Evolutionary conservation across 495 filamentous ascomycete genomes (phyloP).

Genomic region (Penicillium crystallinum): DNA sequence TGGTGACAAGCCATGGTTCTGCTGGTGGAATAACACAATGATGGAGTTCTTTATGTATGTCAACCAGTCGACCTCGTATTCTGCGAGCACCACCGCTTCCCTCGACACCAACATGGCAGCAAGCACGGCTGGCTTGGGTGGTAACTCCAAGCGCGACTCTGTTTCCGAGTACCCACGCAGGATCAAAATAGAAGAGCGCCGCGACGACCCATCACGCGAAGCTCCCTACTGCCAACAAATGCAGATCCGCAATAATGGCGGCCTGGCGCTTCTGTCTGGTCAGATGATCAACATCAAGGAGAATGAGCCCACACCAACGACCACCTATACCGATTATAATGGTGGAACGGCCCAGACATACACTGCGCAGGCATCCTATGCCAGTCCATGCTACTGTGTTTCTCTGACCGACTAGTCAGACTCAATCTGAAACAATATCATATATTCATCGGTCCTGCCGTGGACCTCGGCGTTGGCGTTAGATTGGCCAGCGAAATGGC

Average conservation of each 20-base stretch:
- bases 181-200: constrained; percentile 76
- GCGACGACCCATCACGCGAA: constrained; percentile 39
- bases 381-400: constrained; percentile 40
- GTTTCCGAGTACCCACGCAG: constrained; percentile 56
- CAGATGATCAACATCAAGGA: constrained; percentile 58
- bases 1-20: constrained; percentile 77
- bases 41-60: constrained; percentile 81
- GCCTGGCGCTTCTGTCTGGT: constrained; percentile 38
- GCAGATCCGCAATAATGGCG: constrained; percentile 50
- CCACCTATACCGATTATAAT: constrained; percentile 23
- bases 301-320: constrained; percentile 42
- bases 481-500: constrained; percentile 11
- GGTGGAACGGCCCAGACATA: constrained; percentile 31
- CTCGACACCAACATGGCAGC: constrained; percentile 16
- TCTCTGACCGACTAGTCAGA: constrained; percentile 33
- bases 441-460: constrained; percentile 20
- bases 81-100: constrained; percentile 25
- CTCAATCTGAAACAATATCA: constrained; percentile 15
- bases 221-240: constrained; percentile 68
- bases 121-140: constrained; percentile 13
- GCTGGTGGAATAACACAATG: constrained; percentile 77
- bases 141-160: constrained; percentile 14
- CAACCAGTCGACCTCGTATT: constrained; percentile 47
- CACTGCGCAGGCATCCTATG: constrained; percentile 36
- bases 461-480: constrained; percentile 25